phyloP scores from a whole-genome alignment of 106 monocot genomes.

The Acorus gramineus region DNA sequence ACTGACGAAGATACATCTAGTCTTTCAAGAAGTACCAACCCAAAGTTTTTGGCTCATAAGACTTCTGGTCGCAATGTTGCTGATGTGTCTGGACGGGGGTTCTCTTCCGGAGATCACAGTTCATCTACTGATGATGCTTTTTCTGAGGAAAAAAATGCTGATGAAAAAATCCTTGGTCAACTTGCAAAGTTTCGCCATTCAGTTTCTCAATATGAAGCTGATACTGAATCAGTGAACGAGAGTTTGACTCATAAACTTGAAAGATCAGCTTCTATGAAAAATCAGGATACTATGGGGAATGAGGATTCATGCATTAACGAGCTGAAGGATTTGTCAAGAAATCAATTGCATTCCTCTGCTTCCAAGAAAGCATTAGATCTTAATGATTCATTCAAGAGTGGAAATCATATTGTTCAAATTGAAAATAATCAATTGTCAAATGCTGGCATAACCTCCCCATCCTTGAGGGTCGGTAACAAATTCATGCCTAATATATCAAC shows the following conservation, averaged over 20 bases:
- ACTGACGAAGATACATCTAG: conserved; percentile 22
- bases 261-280: conserved; percentile 3
- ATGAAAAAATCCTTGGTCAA: conserved; percentile 10
- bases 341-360: conserved; percentile 1
- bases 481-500: conserved; percentile 8
- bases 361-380: conserved; percentile 10
- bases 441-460: conserved; percentile 7
- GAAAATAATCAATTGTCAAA: conserved; percentile 9
- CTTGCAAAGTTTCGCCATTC: conserved; percentile 10
- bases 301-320: conserved; percentile 17
- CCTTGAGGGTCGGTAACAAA: conserved; percentile 12
- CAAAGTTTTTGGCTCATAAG: conserved; percentile 6
- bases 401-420: conserved; percentile 2
- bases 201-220: conserved; percentile 1
- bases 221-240: conserved; percentile 3
- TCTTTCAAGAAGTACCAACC: conserved; percentile 14
- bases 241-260: conserved; percentile 14
- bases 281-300: conserved; percentile 11
- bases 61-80: conserved; percentile 10
- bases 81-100: conserved; percentile 23
- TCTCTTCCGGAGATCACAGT: conserved; percentile 11
- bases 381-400: conserved; percentile 10
- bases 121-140: conserved; percentile 14
- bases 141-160: conserved; percentile 15
- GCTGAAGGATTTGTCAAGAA: conserved; percentile 9